Evolutionary conservation across 495 filamentous ascomycete genomes (phyloP), one percentile per base, ranked within the genome.

Genomic region (Lentithecium fluviatile): DNA sequence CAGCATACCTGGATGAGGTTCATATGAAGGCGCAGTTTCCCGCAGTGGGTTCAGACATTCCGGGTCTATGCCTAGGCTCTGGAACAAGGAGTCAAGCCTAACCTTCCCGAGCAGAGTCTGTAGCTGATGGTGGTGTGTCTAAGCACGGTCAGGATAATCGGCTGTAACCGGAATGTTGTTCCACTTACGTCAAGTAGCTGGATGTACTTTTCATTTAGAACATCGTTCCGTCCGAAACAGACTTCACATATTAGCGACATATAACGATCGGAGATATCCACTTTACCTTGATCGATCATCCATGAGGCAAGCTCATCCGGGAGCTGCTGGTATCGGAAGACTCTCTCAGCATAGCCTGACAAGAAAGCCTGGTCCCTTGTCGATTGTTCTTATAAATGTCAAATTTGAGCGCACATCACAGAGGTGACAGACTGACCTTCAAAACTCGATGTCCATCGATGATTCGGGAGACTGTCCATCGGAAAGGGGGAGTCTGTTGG

Each of bases 251-350:
- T 64, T 13, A 64, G 37, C 32, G 47, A 25, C 50, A 3, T 13
- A 37, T 38, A 10, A 24, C 20, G 20, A 15, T 24, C 40, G 21
- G 34, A 24, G 15, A 6, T 45, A 7, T 20, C 7, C 25, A 71
- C 76, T 36, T 4, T 58, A 83, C 82, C 67, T 61, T 90, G 83
- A 40, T 84, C 75, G 11, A 95, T 75, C 2, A 93, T 79, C 91
- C 91, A 96, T 19, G 77, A 48, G 21, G 90, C 77, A 19, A 95
- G 66, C 55, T 89, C 84, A 52, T 91, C 83, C 1, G 91, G 85
- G 6, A 94, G 73, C 13, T 72, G 51, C 24, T 71, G 72, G 36
- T 76, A 78, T 17, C 69, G 69, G 25, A 86, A 75, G 19, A 87
- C 79, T 58, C 84, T 78, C 60, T 83, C 81, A 0, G 87, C 75